Base-by-base conservation (phyloP, 2,329 filamentous ascomycete genomes). In the Exophiala viscosa region DNA sequence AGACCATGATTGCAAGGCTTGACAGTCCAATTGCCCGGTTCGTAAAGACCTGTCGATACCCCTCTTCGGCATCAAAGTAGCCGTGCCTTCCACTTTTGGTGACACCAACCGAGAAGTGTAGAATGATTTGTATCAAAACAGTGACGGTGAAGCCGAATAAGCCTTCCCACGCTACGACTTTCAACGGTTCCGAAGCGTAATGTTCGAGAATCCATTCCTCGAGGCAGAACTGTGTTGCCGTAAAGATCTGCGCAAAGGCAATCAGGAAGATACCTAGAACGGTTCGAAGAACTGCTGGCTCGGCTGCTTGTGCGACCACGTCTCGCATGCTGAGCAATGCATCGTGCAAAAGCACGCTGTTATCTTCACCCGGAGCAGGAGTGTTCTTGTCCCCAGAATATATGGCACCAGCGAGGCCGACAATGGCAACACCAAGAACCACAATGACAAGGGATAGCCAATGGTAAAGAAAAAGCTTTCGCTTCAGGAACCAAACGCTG, bases 91-190 rank as follows among this genome's bases (percentile, higher is more conserved):
- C 91, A 5, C 79, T 79, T 3, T 85, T 80, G 1, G 89, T 93
- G 48, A 81, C 77, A 2, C 93, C 93, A 48, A 96, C 77, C 1
- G 80, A 72, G 17, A 89, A 74, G 69, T 99, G 90, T 66, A 96
- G 71, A 35, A 95, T 73, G 3, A 90, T 67, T 85, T 96, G 96
- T 20, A 80, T 84, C 3, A 90, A 59, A 4, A 90, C 67, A 0
- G 93, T 99, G 45, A 92, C 83, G 4, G 75, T 61, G 66, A 97
- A 91, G 1, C 93, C 93, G 67, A 97, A 99, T 2, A 95, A 63
- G 15, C 93, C 93, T 71, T 99, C 93, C 90, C 91, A 99, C 31
- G 91, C 92, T 28, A 99, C 93, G 15, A 96, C 90, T 64, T 85
- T 85, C 59, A 99, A 83, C 1, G 93, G 92, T 64, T 93, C 88